Evolutionary conservation across 306 rosid species (phyloP).

Genomic region (Cercis canadensis): DNA sequence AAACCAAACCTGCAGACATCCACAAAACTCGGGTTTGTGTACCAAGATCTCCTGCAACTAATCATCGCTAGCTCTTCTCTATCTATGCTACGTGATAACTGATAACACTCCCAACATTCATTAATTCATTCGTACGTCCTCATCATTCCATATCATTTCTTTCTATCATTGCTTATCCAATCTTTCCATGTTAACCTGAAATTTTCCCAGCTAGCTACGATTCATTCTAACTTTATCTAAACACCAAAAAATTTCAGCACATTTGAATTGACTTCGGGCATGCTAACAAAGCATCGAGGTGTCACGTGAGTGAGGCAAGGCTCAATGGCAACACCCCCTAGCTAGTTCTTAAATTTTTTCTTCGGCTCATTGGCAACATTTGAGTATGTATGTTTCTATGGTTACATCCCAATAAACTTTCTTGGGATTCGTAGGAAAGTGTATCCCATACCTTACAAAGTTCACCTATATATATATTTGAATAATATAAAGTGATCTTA

Average conservation of each 20-base stretch:
- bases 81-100: too few species aligned
- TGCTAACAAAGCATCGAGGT: too few species aligned
- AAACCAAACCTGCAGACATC: slow-evolving; percentile 10
- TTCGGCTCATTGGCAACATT: not conserved
- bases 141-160: slow-evolving; percentile 15
- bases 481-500: slow-evolving; percentile 38
- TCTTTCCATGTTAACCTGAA: slow-evolving; percentile 31
- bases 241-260: slow-evolving; percentile 6
- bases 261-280: too few species aligned
- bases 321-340: slow-evolving; percentile 15
- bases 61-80: slow-evolving; percentile 26
- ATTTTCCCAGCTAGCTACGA: slow-evolving; percentile 10
- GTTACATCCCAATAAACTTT: slow-evolving; percentile 30
- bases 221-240: slow-evolving; percentile 16
- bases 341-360: too few species aligned
- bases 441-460: slow-evolving; percentile 28
- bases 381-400: slow-evolving; percentile 13
- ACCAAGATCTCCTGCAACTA: slow-evolving; percentile 26
- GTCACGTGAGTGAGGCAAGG: too few species aligned
- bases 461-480: too few species aligned
- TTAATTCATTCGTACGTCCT: slow-evolving; percentile 36
- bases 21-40: slow-evolving; percentile 45
- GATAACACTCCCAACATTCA: slow-evolving; percentile 12
- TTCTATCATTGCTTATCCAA: slow-evolving; percentile 36
- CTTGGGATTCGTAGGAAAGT: slow-evolving; percentile 29